These are phyloP conservation scores for Eurotiales sp. DNA, from an alignment of 2,329 filamentous ascomycete species.

Conservation along the genomic window DNA sequence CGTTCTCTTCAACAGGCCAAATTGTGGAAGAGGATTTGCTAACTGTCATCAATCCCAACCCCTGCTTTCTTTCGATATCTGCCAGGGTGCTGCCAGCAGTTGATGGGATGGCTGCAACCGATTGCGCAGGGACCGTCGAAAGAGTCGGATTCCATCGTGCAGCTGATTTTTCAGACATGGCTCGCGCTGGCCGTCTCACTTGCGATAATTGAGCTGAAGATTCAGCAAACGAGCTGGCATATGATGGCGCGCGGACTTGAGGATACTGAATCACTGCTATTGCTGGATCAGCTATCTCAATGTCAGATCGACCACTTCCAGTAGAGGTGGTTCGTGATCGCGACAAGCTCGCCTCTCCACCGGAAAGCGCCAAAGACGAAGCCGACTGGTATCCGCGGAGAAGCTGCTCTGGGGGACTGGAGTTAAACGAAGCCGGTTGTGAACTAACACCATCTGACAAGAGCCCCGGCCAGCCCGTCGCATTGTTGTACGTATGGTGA, in stretches of 20 bases:
- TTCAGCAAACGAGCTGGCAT: slow-evolving; percentile 40
- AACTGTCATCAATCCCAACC: slow-evolving; percentile 8
- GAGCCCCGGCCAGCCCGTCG: slow-evolving; percentile 31
- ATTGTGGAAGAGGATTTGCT: slow-evolving; percentile 28
- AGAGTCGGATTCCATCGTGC: slow-evolving; percentile 41
- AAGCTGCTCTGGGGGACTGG: slow-evolving; percentile 35
- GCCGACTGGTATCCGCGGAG: slow-evolving; percentile 32
- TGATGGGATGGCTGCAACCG: slow-evolving; percentile 19
- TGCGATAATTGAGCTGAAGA: slow-evolving; percentile 25
- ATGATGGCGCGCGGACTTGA: slow-evolving; percentile 33
- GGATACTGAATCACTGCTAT: slow-evolving; percentile 36
- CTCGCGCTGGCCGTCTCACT: slow-evolving; percentile 22
- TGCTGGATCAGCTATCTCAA: not conserved
- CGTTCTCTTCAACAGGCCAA: slow-evolving; percentile 32
- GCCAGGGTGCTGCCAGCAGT: slow-evolving; percentile 17
- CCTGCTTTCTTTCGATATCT: slow-evolving; percentile 9
- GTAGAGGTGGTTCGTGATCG: slow-evolving; percentile 12
- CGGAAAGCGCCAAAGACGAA: slow-evolving; percentile 26
- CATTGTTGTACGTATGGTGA: slow-evolving; percentile 26
- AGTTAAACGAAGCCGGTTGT: slow-evolving; percentile 35
- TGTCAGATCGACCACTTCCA: slow-evolving; percentile 12
- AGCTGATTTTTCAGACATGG: slow-evolving; percentile 31
- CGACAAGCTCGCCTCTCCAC: slow-evolving; percentile 13
- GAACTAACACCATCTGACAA: slow-evolving; percentile 32
- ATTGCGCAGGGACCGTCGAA: slow-evolving; percentile 41